These are phyloP conservation scores for Magnaporthiopsis poae DNA, from an alignment of 2,329 filamentous ascomycete genomes.

Conservation along the genomic window DNA sequence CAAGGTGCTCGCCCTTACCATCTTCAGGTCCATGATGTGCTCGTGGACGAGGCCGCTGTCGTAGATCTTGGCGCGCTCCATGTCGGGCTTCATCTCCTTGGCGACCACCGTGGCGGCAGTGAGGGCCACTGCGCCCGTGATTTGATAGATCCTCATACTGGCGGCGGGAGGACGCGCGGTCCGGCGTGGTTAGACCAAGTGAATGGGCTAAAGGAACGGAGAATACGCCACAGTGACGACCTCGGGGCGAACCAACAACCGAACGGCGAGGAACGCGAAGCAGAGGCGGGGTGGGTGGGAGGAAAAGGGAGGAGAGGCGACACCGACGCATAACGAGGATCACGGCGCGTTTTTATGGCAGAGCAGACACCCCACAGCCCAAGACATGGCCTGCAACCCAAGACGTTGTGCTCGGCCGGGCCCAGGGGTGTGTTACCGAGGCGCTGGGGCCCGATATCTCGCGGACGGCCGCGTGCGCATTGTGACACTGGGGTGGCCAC, in stretches of 20 bases:
- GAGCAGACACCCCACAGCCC: not conserved
- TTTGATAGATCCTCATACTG: not conserved
- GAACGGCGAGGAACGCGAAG: not conserved
- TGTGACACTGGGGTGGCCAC: not conserved
- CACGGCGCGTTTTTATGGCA: not conserved
- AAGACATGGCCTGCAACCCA: not conserved
- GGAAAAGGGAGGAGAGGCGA: not conserved
- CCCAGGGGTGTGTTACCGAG: not conserved
- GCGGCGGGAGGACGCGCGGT: not conserved
- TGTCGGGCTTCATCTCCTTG: slow-evolving; percentile 9
- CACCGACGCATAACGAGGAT: not conserved
- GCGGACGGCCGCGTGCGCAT: no score
- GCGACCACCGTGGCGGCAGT: not conserved
- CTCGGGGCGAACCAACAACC: not conserved
- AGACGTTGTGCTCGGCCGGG: not conserved
- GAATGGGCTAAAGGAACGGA: not conserved
- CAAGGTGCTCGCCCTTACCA: not conserved
- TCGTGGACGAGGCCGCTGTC: slow-evolving; percentile 5
- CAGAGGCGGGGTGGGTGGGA: not conserved
- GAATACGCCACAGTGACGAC: not conserved
- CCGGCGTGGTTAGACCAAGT: not conserved
- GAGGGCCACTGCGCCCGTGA: slow-evolving; percentile 2
- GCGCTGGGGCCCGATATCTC: not conserved
- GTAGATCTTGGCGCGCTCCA: slow-evolving; percentile 2
- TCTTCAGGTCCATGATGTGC: slow-evolving; percentile 5